Evolutionary conservation across 306 rosid genomes (phyloP).

Genomic region (Quercus dentata): DNA sequence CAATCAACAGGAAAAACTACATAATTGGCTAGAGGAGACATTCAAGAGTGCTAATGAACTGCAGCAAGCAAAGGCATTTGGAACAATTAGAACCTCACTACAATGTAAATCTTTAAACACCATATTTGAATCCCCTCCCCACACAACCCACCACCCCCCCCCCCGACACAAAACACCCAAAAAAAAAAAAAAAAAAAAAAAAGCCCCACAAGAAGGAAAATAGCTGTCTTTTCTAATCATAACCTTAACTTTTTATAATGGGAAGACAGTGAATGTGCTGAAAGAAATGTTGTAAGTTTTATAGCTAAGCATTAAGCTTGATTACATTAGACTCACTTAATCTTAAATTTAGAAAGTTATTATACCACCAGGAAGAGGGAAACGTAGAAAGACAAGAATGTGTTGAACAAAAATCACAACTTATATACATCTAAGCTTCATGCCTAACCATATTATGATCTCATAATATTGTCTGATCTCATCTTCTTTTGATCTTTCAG

Average conservation of each 20-base stretch:
- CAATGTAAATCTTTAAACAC: background rate
- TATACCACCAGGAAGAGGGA: background rate
- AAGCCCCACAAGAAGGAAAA: background rate
- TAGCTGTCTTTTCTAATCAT: background rate
- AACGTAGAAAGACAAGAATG: background rate
- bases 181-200: too few species aligned
- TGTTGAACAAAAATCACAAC: background rate
- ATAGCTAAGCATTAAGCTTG: background rate
- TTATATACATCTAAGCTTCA: background rate
- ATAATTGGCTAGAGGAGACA: too few species aligned
- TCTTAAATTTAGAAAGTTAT: background rate
- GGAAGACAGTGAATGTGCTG: background rate
- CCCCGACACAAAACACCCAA: too few species aligned
- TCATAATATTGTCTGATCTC: background rate
- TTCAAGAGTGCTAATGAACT: background rate
- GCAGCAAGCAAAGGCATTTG: background rate
- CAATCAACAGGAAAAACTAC: background rate
- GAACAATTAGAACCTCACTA: background rate
- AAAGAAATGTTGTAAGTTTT: background rate
- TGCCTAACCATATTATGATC: background rate
- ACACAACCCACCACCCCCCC: too few species aligned
- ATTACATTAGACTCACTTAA: background rate
- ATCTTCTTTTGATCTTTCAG: background rate
- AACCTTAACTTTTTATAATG: background rate
- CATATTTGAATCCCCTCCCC: too few species aligned